Evolutionary conservation across 2,329 filamentous ascomycete genomes (phyloP).

Genomic region (Coniochaeta sp.): DNA sequence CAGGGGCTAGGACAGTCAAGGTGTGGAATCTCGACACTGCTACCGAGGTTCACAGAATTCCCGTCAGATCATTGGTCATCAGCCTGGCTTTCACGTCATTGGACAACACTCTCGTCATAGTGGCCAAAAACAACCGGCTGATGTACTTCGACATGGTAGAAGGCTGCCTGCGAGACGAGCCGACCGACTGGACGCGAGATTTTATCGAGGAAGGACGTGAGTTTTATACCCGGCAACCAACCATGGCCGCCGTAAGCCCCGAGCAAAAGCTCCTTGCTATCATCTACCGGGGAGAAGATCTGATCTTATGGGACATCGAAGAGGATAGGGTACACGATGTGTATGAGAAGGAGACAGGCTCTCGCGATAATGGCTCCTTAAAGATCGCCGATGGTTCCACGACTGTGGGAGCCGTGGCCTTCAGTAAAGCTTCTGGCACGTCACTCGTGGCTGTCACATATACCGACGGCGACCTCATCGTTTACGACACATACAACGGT

Average conservation of each 20-base stretch:
- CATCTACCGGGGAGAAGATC: constrained; percentile 17
- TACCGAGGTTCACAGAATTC: constrained; percentile 6
- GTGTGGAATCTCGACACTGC: constrained; percentile 6
- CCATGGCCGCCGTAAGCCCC: constrained; percentile 7
- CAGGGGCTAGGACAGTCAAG: constrained; percentile 1
- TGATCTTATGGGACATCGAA: constrained; percentile 16
- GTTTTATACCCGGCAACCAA: constrained; percentile 5
- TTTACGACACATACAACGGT: constrained; percentile 15
- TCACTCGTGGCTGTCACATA: constrained; percentile 18
- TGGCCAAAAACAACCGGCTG: constrained; percentile 10
- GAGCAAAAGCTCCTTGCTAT: constrained; percentile 14
- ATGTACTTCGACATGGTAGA: constrained; percentile 11
- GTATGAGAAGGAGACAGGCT: constrained; percentile 17
- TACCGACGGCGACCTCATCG: constrained; percentile 17
- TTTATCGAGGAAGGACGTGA: neutral
- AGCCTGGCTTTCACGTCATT: constrained; percentile 6
- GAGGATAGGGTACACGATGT: constrained; percentile 13
- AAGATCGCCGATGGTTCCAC: constrained; percentile 5
- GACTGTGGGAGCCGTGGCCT: constrained; percentile 12
- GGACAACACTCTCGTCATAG: neutral
- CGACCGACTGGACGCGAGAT: neutral
- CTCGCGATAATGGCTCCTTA: constrained; percentile 2
- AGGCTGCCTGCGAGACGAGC: neutral
- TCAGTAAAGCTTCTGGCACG: constrained; percentile 11
- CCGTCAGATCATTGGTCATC: neutral